A percentile compares a stretch with the other conserved stretches of the same genome.
phyloP scores from a whole-genome alignment of 495 filamentous ascomycete species.

The Xylaria intraflava region DNA sequence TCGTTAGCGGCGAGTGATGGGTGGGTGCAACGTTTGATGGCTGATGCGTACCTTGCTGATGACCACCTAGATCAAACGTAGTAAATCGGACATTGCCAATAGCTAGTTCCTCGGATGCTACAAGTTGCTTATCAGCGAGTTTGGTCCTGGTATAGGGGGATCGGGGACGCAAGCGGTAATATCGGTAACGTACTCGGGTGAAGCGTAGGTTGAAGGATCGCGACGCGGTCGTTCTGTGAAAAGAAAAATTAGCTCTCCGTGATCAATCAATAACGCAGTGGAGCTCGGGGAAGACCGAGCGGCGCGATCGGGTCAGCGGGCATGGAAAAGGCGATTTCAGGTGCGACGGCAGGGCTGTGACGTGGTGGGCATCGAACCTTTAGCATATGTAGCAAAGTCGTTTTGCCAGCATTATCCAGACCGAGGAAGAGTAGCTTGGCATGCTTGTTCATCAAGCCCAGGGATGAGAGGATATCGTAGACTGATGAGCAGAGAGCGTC shows the following conservation, averaged over 20 bases:
- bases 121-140: constrained; percentile 19
- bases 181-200: constrained; percentile 65
- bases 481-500: constrained; percentile 46
- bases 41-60: constrained; percentile 74
- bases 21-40: background rate
- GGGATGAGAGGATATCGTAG: constrained; percentile 82
- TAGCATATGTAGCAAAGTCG: constrained; percentile 84
- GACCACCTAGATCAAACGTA: constrained; percentile 94
- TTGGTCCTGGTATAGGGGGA: constrained; percentile 3
- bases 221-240: constrained; percentile 81
- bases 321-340: constrained; percentile 1
- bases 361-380: constrained; percentile 56
- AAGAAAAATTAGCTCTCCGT: constrained; percentile 8
- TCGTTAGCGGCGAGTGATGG: background rate
- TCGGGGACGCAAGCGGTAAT: constrained; percentile 9
- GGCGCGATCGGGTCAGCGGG: background rate
- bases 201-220: constrained; percentile 82
- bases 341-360: constrained; percentile 2
- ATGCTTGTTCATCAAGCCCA: constrained; percentile 94
- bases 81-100: constrained; percentile 97
- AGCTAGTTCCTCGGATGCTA: constrained; percentile 90
- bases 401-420: constrained; percentile 97
- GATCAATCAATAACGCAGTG: background rate
- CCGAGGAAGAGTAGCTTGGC: constrained; percentile 90
- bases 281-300: background rate